Conservation (phyloP, 1,139 yeast genomes). For the Tardiomyces digboiensis region DNA sequence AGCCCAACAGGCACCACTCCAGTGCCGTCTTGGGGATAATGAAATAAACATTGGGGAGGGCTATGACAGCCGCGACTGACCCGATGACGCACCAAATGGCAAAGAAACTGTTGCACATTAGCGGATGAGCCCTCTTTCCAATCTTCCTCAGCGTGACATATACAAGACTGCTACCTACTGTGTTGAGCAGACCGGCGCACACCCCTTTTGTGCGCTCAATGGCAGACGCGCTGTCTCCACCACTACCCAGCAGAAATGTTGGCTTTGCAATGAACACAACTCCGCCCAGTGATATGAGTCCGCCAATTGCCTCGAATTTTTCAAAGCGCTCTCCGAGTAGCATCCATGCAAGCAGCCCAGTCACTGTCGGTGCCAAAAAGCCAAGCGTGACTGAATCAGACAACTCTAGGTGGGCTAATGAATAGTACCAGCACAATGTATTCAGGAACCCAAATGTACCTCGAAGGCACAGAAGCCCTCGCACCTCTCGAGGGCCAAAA, state of each 20-base stretch:
- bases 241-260: conserved; percentile 40
- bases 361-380: conserved; percentile 67
- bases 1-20: conserved; percentile 57
- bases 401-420: conserved; percentile 65
- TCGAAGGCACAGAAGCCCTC: conserved; percentile 49
- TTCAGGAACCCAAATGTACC: conserved; percentile 75
- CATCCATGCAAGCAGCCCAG: conserved; percentile 66
- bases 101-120: conserved; percentile 69
- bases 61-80: conserved; percentile 43
- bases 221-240: neutral
- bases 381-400: conserved; percentile 75
- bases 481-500: conserved; percentile 54
- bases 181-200: conserved; percentile 56
- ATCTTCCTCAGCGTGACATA: conserved; percentile 65
- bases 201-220: conserved; percentile 43
- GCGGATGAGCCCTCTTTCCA: conserved; percentile 71
- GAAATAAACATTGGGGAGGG: conserved; percentile 30
- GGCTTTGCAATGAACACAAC: conserved; percentile 82
- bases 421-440: conserved; percentile 64
- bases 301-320: conserved; percentile 56
- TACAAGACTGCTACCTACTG: conserved; percentile 60
- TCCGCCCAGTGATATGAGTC: conserved; percentile 60
- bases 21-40: conserved; percentile 45
- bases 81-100: conserved; percentile 51
- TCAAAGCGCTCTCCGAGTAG: conserved; percentile 62